Evolutionary conservation across 1,284 basidiomycete genomes (phyloP), one percentile per base, ranked within the genome.

Genomic region (Cerioporus squamosus): DNA sequence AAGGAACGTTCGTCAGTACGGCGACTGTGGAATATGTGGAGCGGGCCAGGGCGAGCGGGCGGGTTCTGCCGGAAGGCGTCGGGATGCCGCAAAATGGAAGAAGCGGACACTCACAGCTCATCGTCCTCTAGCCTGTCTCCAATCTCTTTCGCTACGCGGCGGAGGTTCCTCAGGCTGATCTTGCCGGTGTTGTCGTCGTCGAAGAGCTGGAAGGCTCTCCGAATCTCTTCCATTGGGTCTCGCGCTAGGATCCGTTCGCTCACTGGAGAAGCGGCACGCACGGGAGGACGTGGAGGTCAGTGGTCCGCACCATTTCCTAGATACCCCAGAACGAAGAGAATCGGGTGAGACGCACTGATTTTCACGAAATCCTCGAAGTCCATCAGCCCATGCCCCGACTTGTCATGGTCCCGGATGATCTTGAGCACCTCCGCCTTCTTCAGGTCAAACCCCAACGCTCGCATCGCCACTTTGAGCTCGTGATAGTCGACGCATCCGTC

Each of bases 371-470:
- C 93, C 53, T 94, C 92, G 74, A 92, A 97, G 62, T 94, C 92
- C 88, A 99, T 96, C 61, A 97, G 76, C n/a, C 92, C 91, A 63
- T 93, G 90, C 1, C 91, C 92, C 5, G 85, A 86, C 77, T 94
- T 93, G 73, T 98, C 96, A 70, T 97, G 86, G 69, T 98, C 97
- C 44, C 95, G 81, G 59, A 99, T 79, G 47, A 99, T 82, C 76
- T 98, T 98, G 65, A 99, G 79, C 52, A 99, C 96, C 75, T 99
- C 97, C 0, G 94, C 93, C 79, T 99, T 99, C 80, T 98, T 98
- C 74, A 98, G 76, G 74, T 98, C 97, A 72, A 99, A 99, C 0
- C 97, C 97, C 46, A 99, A 79, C 4, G 97, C 97, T 47, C 97
- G 85, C 93, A 99, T 95, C 44, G 97, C 95, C 65, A 99, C 97